Evolutionary conservation across 2,329 filamentous ascomycete species (phyloP).

Genomic region (Aspergillus fructus): DNA sequence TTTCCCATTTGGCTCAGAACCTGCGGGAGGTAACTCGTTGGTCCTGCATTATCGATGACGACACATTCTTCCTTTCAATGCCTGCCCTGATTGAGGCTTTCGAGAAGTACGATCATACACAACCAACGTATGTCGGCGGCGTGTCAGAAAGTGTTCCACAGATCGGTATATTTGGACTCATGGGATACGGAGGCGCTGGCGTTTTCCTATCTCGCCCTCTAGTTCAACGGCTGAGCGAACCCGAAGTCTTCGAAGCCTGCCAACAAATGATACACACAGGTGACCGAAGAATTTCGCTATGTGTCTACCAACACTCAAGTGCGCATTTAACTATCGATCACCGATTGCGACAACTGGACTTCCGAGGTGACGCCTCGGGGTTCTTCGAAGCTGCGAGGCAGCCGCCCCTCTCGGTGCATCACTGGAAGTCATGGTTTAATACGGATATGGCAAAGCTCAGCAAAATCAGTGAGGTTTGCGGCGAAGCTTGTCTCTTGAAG

Average conservation of each 20-base stretch:
- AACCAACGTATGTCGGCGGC: conserved; percentile 56
- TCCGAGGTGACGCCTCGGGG: conserved; percentile 55
- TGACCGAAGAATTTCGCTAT: conserved; percentile 58
- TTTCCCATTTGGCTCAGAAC: conserved; percentile 51
- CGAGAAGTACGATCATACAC: conserved; percentile 48
- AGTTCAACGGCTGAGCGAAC: conserved; percentile 46
- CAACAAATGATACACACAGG: conserved; percentile 48
- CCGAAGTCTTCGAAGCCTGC: conserved; percentile 49
- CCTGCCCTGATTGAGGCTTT: conserved; percentile 52
- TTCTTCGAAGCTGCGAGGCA: conserved; percentile 59
- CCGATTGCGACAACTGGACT: conserved; percentile 59
- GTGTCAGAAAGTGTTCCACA: conserved; percentile 58
- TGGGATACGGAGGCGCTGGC: conserved; percentile 63
- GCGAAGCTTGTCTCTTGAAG: conserved; percentile 57
- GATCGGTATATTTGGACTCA: conserved; percentile 55
- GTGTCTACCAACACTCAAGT: conserved; percentile 55
- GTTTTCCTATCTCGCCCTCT: conserved; percentile 58
- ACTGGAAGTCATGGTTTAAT: conserved; percentile 64
- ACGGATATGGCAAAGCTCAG: conserved; percentile 52
- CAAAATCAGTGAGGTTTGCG: conserved; percentile 53
- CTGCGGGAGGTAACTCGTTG: conserved; percentile 50
- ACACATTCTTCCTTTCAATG: conserved; percentile 63
- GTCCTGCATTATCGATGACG: conserved; percentile 61
- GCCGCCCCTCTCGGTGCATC: conserved; percentile 58
- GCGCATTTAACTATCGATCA: conserved; percentile 57